phyloP scores from a whole-genome alignment of 495 filamentous ascomycete species.

The Trichoderma reesei region DNA sequence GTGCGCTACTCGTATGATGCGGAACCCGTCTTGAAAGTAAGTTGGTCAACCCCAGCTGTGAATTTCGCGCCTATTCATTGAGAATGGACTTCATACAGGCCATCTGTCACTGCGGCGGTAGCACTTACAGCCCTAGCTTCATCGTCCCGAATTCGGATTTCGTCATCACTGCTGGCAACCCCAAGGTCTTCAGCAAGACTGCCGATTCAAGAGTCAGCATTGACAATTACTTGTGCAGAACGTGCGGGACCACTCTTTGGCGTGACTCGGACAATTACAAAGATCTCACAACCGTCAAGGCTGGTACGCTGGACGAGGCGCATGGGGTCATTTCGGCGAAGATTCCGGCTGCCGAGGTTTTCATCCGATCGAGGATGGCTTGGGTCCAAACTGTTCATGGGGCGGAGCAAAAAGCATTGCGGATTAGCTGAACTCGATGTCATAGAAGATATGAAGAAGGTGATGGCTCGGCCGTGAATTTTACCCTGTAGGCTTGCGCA shows the following conservation, averaged over 20 bases:
- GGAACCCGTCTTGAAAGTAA: neutral
- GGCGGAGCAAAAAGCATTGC: neutral
- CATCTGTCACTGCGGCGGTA: conserved; percentile 46
- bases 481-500: no score
- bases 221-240: conserved; percentile 39
- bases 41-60: neutral
- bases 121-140: conserved; percentile 49
- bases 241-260: conserved; percentile 33
- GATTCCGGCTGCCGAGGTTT: neutral
- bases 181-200: neutral
- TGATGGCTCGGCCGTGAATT: no score
- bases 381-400: neutral
- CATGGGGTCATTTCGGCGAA: neutral
- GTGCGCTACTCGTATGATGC: neutral
- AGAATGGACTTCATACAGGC: neutral
- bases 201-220: neutral
- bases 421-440: no score
- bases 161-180: conserved; percentile 10
- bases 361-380: neutral
- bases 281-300: neutral
- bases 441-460: no score
- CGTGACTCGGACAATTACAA: neutral
- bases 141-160: conserved; percentile 19
- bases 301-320: neutral
- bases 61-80: neutral